Base-by-base conservation (phyloP, 169 alveolate species). In the Eimeria maxima region DNA sequence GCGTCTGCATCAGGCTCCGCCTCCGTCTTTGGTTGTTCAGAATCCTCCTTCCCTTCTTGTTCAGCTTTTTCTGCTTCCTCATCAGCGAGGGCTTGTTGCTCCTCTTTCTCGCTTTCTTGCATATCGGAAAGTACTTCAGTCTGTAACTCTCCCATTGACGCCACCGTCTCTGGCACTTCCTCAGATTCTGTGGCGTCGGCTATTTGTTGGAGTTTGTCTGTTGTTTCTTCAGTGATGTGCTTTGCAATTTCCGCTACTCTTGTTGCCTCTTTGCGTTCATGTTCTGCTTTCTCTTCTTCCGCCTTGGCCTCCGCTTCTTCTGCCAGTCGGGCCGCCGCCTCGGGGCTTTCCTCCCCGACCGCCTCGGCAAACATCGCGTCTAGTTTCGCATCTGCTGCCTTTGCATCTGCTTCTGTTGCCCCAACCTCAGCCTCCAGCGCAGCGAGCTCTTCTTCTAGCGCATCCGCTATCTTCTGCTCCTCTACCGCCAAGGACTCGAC, bases 341-440 rank as follows among this genome's bases (percentile, higher is more conserved):
- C 45, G 71, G 90, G 24, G 47, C 45, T 81, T 22, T 47, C 65
- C 14, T 22, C 42, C 6, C 90, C 90, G 2, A 24, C 27, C 13
- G 90, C 90, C 45, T n/a, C 80, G 5, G 69, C 45, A 24, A 81
- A 7, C 53, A 50, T 22, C 45, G 90, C 90, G 18, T 81, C 71
- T 10, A 81, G 90, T 18, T 81, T 29, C 14, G 65, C 90, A 20
- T 47, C 90, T 81, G 90, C 90, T 22, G 65, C 90, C 45, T 42
- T 22, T 50, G 45, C 71, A 33, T 81, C 90, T 44, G 45, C 45
- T 33, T 81, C 71, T 47, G 90, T 81, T 33, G 90, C 65, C 38
- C 45, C 71, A n/a, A 81, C 90, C 53, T 81, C 90, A 16, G 90
- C 33, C 33, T 81, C 90, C 24, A 81, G 53, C 11, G 71, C 90